Percentiles rank a stretch among this genome's conserved stretches.
phyloP scores from a whole-genome alignment of 2,329 filamentous ascomycete genomes.

The Diaporthe sp. region DNA sequence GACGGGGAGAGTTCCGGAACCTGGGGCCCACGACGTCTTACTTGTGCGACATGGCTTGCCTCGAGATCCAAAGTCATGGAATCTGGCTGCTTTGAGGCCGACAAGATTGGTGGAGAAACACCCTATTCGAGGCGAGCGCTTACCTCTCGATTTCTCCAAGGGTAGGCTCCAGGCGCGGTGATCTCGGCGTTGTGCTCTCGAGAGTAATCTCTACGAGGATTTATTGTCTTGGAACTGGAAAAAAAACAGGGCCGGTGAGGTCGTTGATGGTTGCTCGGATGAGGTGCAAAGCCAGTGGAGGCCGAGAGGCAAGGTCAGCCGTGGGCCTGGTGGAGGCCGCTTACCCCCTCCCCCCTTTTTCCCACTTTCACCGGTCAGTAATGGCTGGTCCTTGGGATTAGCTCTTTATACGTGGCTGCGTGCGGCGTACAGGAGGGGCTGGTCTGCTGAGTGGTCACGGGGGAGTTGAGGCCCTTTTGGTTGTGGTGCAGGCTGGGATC shows the following conservation, averaged over 20 bases:
- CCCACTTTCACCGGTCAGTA: conserved; percentile 7
- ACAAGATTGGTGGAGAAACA: conserved; percentile 40
- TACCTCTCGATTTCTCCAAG: neutral
- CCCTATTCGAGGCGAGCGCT: conserved; percentile 25
- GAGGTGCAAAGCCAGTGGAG: conserved; percentile 14
- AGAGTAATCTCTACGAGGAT: conserved; percentile 1
- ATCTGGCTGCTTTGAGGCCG: conserved; percentile 8
- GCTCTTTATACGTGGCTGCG: conserved; percentile 34
- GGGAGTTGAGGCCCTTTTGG: neutral
- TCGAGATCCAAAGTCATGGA: conserved; percentile 31
- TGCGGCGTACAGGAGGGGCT: conserved; percentile 32
- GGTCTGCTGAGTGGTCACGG: conserved; percentile 37
- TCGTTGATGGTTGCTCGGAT: conserved; percentile 27
- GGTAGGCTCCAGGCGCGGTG: neutral
- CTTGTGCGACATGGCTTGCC: conserved; percentile 33
- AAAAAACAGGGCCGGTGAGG: conserved; percentile 7
- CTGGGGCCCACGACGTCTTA: conserved; percentile 33
- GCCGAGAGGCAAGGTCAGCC: conserved; percentile 10
- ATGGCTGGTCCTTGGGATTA: conserved; percentile 11
- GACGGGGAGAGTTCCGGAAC: conserved; percentile 6
- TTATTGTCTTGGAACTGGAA: conserved; percentile 14
- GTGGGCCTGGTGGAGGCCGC: conserved; percentile 22
- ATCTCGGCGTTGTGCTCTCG: neutral
- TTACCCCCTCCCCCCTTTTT: conserved; percentile 20
- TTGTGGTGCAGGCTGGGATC: conserved; percentile 18